A percentile compares a stretch with the other conserved stretches of the same genome.
Evolutionary conservation across 2,329 filamentous ascomycete species (phyloP).

Genomic region (Aspergillus candidus): DNA sequence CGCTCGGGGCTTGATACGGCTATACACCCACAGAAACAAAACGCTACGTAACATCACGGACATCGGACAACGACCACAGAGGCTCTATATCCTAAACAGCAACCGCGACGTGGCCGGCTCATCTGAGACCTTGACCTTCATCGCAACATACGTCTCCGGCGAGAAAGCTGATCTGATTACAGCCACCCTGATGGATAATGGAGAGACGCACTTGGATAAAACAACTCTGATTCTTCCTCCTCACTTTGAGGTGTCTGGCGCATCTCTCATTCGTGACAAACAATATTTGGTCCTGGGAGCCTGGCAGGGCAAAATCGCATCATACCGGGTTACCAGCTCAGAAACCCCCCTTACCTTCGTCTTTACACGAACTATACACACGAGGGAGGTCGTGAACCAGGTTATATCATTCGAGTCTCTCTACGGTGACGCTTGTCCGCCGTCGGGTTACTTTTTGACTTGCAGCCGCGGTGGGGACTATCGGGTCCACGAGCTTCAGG

Average conservation of each 20-base stretch:
- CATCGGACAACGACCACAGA: slow-evolving; percentile 23
- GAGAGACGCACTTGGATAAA: slow-evolving; percentile 35
- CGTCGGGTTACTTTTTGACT: slow-evolving; percentile 50
- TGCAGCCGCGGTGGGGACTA: slow-evolving; percentile 73
- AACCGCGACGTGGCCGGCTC: slow-evolving; percentile 2
- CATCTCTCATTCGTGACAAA: slow-evolving; percentile 28
- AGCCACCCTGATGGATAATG: slow-evolving; percentile 11
- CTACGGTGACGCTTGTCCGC: slow-evolving; percentile 10
- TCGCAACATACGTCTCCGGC: slow-evolving; percentile 21
- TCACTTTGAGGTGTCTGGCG: slow-evolving; percentile 49
- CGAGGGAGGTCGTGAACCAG: slow-evolving; percentile 61
- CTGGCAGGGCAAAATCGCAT: slow-evolving; percentile 48
- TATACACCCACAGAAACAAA: slow-evolving; percentile 30
- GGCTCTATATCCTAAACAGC: slow-evolving; percentile 22
- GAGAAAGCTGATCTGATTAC: slow-evolving; percentile 27
- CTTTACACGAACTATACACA: slow-evolving; percentile 37
- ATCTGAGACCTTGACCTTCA: slow-evolving; percentile 17
- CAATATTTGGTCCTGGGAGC: slow-evolving; percentile 49
- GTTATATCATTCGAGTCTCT: slow-evolving; percentile 38
- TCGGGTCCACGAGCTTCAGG: slow-evolving; percentile 51
- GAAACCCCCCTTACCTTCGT: slow-evolving; percentile 18
- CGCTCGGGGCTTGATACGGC: slow-evolving; percentile 25
- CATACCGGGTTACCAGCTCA: slow-evolving; percentile 34
- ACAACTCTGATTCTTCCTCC: slow-evolving; percentile 30
- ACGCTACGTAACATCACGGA: slow-evolving; percentile 22